phyloP scores from a whole-genome alignment of 2,329 filamentous ascomycete genomes.

The Ascochyta fabae region DNA sequence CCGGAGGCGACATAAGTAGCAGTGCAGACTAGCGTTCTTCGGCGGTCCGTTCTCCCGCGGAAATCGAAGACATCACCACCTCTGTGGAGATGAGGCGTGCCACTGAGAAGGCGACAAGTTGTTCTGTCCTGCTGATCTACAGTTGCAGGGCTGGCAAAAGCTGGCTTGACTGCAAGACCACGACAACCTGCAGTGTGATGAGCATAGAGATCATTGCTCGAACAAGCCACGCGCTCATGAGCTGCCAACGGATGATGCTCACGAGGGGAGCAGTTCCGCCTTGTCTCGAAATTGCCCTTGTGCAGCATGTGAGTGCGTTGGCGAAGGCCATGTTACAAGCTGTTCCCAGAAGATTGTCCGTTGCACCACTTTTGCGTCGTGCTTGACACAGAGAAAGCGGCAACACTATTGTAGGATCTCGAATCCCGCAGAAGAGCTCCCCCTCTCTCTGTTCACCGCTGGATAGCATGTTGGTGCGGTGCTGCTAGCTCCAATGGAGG shows the following conservation, averaged over 20 bases:
- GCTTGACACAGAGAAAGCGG: slow-evolving; percentile 16
- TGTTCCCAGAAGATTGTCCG: slow-evolving; percentile 17
- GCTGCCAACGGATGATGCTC: slow-evolving; percentile 5
- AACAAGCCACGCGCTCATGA: slow-evolving; percentile 22
- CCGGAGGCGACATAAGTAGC: neutral
- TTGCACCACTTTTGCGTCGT: slow-evolving; percentile 22
- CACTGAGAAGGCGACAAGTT: slow-evolving; percentile 1
- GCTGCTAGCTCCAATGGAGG: slow-evolving; percentile 16
- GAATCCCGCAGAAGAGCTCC: slow-evolving; percentile 8
- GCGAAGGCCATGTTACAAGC: neutral
- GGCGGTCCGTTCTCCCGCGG: slow-evolving; percentile 22
- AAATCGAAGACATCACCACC: slow-evolving; percentile 13
- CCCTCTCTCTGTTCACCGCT: slow-evolving; percentile 15
- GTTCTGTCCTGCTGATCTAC: slow-evolving; percentile 9
- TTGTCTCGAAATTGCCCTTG: neutral
- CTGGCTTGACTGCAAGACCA: neutral
- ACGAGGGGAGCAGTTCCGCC: slow-evolving; percentile 20
- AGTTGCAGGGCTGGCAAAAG: neutral
- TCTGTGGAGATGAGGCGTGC: neutral
- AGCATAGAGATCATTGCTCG: slow-evolving; percentile 5
- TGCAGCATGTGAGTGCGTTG: slow-evolving; percentile 9
- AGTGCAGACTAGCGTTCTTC: slow-evolving; percentile 2
- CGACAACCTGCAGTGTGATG: slow-evolving; percentile 7
- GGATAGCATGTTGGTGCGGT: slow-evolving; percentile 16
- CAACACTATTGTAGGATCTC: slow-evolving; percentile 23